Percentiles rank a stretch among this genome's conserved stretches.
These are phyloP conservation scores for Plantago ovata DNA, from an alignment of 257 asterid genomes.

Conservation along the genomic window DNA sequence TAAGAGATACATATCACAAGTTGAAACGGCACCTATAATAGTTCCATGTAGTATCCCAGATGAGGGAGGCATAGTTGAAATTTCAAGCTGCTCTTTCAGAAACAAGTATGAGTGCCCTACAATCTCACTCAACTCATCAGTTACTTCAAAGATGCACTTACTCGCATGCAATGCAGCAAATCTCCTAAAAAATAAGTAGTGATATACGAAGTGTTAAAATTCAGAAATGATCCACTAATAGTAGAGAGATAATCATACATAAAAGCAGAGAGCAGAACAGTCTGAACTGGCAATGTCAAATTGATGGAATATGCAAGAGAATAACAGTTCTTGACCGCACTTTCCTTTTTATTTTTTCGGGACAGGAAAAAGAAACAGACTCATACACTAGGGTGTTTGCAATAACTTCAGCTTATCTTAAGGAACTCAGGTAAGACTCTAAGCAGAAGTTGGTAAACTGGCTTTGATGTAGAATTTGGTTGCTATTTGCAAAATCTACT, in stretches of 20 bases:
- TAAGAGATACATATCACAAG: constrained; percentile 3
- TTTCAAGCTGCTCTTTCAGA: constrained; percentile 75
- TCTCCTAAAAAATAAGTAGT: constrained; percentile 50
- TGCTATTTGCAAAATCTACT: no score
- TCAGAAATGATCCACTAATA: background rate
- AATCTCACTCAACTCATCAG: constrained; percentile 63
- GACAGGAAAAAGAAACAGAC: no score
- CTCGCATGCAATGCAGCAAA: constrained; percentile 53
- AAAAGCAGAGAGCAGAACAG: no score
- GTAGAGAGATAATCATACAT: background rate
- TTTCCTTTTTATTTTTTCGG: no score
- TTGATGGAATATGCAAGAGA: no score
- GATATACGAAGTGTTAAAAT: constrained; percentile 12
- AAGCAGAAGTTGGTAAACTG: no score
- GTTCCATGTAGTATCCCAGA: constrained; percentile 80
- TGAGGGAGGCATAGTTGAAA: constrained; percentile 59
- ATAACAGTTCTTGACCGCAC: no score
- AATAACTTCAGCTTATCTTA: no score
- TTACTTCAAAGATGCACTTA: constrained; percentile 40
- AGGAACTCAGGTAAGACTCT: no score
- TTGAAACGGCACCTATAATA: constrained; percentile 52
- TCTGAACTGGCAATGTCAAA: no score
- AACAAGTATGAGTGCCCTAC: constrained; percentile 74
- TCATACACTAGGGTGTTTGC: no score
- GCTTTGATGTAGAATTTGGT: no score